Base-by-base conservation (phyloP, 257 asterid genomes). In the Solanum medicagineum region DNA sequence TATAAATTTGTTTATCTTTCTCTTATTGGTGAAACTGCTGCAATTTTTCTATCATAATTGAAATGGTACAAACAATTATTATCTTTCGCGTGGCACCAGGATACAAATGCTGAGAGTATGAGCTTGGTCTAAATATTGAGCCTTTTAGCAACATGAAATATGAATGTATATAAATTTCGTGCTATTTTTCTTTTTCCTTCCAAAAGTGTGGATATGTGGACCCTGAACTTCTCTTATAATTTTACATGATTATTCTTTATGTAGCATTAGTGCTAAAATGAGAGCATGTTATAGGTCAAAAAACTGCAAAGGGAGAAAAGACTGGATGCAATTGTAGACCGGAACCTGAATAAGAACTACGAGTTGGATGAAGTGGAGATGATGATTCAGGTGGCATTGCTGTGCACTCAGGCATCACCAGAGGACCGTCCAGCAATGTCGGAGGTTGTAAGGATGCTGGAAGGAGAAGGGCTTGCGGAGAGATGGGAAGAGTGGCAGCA, bases 341-440 rank as follows among this genome's bases (percentile, higher is more conserved):
- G 90, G 29, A 95, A 95, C 90, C 87, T 95, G 73, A 85, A 56
- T 17, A 82, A 65, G 42, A 89, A 83, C 85, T 92, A 84, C 87
- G 86, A 90, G 85, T 91, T 93, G 62, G 85, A 89, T 2, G 98
- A 94, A 85, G 97, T 95, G 57, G 99, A 95, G 92, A 92, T 92
- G 96, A 91, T 95, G 99, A 93, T 95, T 56, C 96, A 94, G 90
- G 97, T 95, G 15, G 99, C 99, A 8, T 85, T 95, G 24, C 95
- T 94, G 4, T 93, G 99, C 86, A 94, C 99, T 10, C 99, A 95
- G 87, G 75, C 90, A 26, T 92, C 97, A 19, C 95, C 98, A 0
- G 98, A 93, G 86, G 98, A 95, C 53, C 95, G 99, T 3, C 98
- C 98, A 3, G 93, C 93, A 15, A 95, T 95, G 98, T 95, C 98